Evolutionary conservation across 2,329 filamentous ascomycete genomes (phyloP).

Genomic region (Phaeosphaeriaceae sp.): DNA sequence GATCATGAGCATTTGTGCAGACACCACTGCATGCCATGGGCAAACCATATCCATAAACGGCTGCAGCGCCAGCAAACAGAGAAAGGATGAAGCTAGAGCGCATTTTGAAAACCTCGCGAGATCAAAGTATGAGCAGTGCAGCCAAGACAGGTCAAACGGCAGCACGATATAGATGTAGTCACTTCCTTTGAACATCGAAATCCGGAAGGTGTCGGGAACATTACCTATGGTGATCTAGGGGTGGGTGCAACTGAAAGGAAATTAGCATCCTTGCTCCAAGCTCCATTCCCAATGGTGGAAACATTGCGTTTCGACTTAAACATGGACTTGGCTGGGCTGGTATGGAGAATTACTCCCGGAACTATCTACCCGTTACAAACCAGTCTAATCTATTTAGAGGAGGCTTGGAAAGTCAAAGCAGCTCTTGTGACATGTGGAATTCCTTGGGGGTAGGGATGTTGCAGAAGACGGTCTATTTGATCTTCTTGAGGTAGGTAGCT

Average conservation of each 20-base stretch:
- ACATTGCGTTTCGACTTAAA: neutral
- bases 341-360: neutral
- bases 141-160: neutral
- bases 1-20: conserved; percentile 57
- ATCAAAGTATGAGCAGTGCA: neutral
- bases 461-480: neutral
- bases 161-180: neutral
- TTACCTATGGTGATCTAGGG: neutral
- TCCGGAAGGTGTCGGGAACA: conserved; percentile 1
- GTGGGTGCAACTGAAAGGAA: neutral
- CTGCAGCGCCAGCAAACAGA: conserved; percentile 21
- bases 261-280: neutral
- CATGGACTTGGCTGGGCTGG: neutral
- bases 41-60: conserved; percentile 46
- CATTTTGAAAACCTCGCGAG: conserved; percentile 17
- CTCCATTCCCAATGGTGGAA: conserved; percentile 3
- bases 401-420: too few relatives aligned
- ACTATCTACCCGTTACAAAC: too few relatives aligned
- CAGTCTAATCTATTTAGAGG: too few relatives aligned
- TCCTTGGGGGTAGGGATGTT: neutral
- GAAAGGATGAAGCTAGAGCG: conserved; percentile 24
- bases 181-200: neutral
- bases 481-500: neutral
- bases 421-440: neutral
- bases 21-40: conserved; percentile 50